These are phyloP conservation scores for Botryotinia convoluta DNA, from an alignment of 2,329 filamentous ascomycete species.

Conservation along the genomic window DNA sequence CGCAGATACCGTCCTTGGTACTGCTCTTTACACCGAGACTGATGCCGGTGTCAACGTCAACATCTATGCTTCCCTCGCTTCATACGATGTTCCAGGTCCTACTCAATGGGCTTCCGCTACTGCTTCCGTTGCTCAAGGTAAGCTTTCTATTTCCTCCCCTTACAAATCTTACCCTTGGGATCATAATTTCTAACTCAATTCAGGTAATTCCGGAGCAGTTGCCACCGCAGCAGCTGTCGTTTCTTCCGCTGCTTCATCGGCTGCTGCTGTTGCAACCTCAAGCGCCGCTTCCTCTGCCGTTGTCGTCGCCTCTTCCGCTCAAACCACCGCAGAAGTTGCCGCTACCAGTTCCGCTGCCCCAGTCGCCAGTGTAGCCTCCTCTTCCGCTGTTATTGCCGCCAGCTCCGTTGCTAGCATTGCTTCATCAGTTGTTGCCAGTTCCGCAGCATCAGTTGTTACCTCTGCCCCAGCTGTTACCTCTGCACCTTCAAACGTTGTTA, in stretches of 20 bases:
- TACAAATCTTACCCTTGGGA: neutral
- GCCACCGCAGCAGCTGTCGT: neutral
- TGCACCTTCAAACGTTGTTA: neutral
- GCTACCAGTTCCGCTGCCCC: constrained; percentile 1
- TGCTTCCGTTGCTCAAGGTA: neutral
- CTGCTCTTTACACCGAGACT: constrained; percentile 43
- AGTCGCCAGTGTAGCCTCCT: neutral
- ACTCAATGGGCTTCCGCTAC: constrained; percentile 20
- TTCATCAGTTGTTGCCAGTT: neutral
- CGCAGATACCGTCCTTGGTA: constrained; percentile 41
- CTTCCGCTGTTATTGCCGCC: neutral
- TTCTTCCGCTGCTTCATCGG: neutral
- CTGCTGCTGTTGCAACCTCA: neutral
- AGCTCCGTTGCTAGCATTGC: neutral
- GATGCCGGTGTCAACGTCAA: constrained; percentile 44
- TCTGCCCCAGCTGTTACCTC: neutral
- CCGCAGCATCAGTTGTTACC: neutral
- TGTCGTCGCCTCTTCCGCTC: neutral
- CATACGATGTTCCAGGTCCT: constrained; percentile 40
- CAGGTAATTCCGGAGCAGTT: neutral
- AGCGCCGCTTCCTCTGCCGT: neutral
- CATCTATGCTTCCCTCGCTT: constrained; percentile 40
- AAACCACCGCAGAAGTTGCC: neutral
- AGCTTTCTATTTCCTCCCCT: neutral
- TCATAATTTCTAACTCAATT: neutral